Evolutionary conservation across 192 early-diverging fungal species (phyloP), one percentile per base, ranked within the genome.

Genomic region (Podochytrium sp.): DNA sequence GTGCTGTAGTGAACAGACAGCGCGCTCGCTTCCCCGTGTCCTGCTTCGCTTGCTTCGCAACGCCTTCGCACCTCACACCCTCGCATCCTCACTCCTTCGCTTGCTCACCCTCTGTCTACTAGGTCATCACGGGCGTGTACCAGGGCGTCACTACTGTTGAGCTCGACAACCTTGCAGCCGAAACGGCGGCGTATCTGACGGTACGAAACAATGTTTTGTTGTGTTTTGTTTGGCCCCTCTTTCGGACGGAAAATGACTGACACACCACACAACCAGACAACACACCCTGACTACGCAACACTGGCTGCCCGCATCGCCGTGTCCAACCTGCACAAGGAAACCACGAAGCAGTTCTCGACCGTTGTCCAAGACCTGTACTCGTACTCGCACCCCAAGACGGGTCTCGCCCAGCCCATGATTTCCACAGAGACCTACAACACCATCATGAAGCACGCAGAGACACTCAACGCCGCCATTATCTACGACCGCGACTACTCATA

Each of bases 401-500:
- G 76, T 73, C 92, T 92, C 81, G 90, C 79, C 64, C 84, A 94
- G 49, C 92, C 97, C 60, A 97, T 99, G 95, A 92, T 99, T 41
- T 92, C 93, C 0, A 89, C 95, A 39, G 68, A 83, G 41, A 92
- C 90, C 2, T 88, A 94, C 74, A 73, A 87, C 16, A 61, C 82
- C 61, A 85, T 97, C 49, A 80, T 86, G 77, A 82, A 84, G 35
- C 78, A 99, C 79, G 87, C 88, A 2, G 96, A 95, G 30, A 80
- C 83, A 47, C 86, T 99, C 67, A 92, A 99, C 86, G 91, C 94
- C n/a, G 93, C 96, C 49, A 91, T 99, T 63, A 96, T 95, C 76
- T 99, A 98, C 78, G 93, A 98, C 76, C 92, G 95, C 72, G 97
- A 99, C 77, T 98, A 95, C 79, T 92, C 90, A 74, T 99, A 98